Conservation (phyloP, 176 grass and related monocot species). For the Zea mays region DNA sequence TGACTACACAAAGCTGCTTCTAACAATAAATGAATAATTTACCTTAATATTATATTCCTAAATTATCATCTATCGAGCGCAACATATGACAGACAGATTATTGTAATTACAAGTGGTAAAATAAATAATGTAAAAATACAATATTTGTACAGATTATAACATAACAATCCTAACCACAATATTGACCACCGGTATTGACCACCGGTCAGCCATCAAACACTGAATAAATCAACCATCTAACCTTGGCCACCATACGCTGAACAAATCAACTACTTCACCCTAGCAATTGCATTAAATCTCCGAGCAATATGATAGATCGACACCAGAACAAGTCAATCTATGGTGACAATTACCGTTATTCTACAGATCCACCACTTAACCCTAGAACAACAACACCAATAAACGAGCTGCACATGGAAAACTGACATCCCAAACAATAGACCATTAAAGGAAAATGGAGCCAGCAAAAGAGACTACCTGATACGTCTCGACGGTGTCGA, state of each 20-base stretch:
- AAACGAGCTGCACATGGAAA: not conserved
- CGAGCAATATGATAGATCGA: not conserved
- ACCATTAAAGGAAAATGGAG: not conserved
- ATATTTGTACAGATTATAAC: too few relatives aligned
- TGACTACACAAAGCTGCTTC: not conserved
- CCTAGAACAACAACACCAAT: not conserved
- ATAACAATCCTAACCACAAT: too few relatives aligned
- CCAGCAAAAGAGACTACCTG: slow-evolving; percentile 16
- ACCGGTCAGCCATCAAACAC: too few relatives aligned
- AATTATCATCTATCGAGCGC: too few relatives aligned
- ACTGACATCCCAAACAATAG: not conserved
- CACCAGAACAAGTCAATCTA: not conserved
- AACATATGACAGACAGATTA: too few relatives aligned
- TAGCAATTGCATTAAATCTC: not conserved
- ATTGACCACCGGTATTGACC: too few relatives aligned
- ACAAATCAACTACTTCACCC: not conserved
- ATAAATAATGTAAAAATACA: too few relatives aligned
- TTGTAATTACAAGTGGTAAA: too few relatives aligned
- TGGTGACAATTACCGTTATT: not conserved
- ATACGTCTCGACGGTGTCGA: slow-evolving; percentile 59
- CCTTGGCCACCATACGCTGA: not conserved
- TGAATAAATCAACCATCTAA: not conserved
- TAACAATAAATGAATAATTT: not conserved
- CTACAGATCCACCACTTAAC: not conserved
- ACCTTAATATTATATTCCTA: too few relatives aligned